Evolutionary conservation across 257 asterid genomes (phyloP), one percentile per base, ranked within the genome.

Genomic region (Henckelia pumila): DNA sequence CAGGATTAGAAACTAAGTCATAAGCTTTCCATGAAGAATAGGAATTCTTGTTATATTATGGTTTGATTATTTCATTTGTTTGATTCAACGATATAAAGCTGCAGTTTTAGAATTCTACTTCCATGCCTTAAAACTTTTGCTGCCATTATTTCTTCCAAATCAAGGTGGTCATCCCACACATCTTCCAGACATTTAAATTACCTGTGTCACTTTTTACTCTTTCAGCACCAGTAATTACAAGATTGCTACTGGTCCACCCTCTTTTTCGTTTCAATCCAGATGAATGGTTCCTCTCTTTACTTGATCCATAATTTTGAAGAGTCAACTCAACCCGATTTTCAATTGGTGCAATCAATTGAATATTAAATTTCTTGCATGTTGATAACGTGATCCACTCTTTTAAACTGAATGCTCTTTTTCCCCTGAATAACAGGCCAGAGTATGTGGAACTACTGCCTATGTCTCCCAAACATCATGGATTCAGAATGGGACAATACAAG

Each of bases 401-500:
- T 58, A 25, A 71, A 20, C 28, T 1, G 24, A 47, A 19, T 26
- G 2, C 25, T 8, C 8, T 35, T 52, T 8, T 17, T 24, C 26
- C 25, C 13, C 20, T 28, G 25, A 23, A 14, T 55, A 44, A 66
- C 81, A 92, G 98, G 68, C 86, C 24, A 84, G 84, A 77, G 88
- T 94, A 32, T 94, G 93, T 66, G 99, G 99, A 19, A 86, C 82
- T 59, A 91, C 99, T 16, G 99, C 99, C 24, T 94, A 88, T 59
- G 99, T 94, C 71, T 94, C 99, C 13, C 99, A 94, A 66, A 82
- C 99, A 20, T 73, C 99, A 5, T 94, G 99, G 99, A 94, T 94
- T 59, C 99, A 94, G 78, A 94, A 87, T 19, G 97, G 95, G 79
- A 91, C 99, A 13, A 91, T 94, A 68, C 83, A 88, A 69, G 99